Base-by-base conservation (phyloP, 768 basidiomycete species). In the Cystofilobasidium macerans region DNA sequence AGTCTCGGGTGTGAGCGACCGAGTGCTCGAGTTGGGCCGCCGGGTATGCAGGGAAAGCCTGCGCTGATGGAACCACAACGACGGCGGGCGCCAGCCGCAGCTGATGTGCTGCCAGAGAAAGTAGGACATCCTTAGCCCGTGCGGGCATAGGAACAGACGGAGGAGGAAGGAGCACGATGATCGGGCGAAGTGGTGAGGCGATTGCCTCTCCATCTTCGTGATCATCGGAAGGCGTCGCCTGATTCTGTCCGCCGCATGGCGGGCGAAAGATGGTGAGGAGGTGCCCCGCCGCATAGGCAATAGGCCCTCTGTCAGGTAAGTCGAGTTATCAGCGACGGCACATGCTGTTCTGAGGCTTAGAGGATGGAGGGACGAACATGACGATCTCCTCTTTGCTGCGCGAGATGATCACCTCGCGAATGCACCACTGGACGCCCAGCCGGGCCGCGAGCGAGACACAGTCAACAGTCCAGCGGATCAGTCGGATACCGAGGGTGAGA, bases 111-210 rank as follows among this genome's bases (percentile, higher is more conserved):
- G 47, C 38, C 30, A 65, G 64, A 20, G 64, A 22, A 14, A 59
- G 57, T 43, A 58, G 43, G 45, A 35, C 43, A 24, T 54, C 51
- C 30, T 32, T 54, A 11, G 51, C 51, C 2, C 51, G 14, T 30
- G 45, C 35, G 4, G 64, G 45, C 5, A 65, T 24, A 3, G 57
- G 64, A 1, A 57, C 22, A 13, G 64, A 43, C 3, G 57, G 57
- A 3, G 64, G 45, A 33, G 64, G 64, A 26, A 65, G 28, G 45
- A 65, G 42, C 24, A 65, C 26, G 24, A 65, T 26, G 35, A 65
- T 51, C 1, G 64, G 64, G 12, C 56, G 57, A 7, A n/a, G n/a
- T n/a, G n/a, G n/a, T n/a, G n/a, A n/a, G n/a, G 30, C n/a, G 38
- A 28, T 20, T 6, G 38, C 7, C 16, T 11, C 33, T 42, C 16